Conservation (phyloP, 768 basidiomycete species). For the Termitomyces sp. region DNA sequence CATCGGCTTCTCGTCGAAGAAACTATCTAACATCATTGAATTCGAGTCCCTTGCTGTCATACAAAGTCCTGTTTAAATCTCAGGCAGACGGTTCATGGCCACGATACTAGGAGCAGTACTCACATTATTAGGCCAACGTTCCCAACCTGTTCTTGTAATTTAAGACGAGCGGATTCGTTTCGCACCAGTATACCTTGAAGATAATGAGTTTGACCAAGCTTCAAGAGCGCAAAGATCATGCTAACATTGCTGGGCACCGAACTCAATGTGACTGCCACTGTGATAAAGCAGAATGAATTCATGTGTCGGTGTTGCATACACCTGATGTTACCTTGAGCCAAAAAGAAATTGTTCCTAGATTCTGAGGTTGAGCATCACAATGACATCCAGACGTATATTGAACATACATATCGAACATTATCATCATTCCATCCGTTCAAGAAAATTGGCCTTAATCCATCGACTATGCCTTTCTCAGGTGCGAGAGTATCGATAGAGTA, state of each 20-base stretch:
- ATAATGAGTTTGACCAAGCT: neutral
- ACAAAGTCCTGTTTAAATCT: constrained; percentile 39
- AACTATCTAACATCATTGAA: constrained; percentile 53
- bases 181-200: constrained; percentile 66
- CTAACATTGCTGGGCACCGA: constrained; percentile 66
- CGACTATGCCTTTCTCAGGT: constrained; percentile 52
- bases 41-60: constrained; percentile 66
- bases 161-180: constrained; percentile 47
- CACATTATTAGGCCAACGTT: constrained; percentile 60
- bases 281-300: neutral
- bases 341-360: constrained; percentile 56
- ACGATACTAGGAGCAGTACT: constrained; percentile 16
- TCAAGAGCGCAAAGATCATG: neutral
- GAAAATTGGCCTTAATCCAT: constrained; percentile 57
- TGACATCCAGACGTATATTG: neutral
- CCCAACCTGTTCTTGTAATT: constrained; percentile 49
- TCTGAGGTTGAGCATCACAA: neutral
- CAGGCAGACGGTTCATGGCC: neutral
- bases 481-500: constrained; percentile 58
- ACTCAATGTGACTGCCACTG: constrained; percentile 49
- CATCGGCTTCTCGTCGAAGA: neutral
- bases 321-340: constrained; percentile 37
- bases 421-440: constrained; percentile 45
- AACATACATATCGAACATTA: constrained; percentile 33
- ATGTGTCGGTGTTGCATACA: neutral